A percentile compares a stretch with the other conserved stretches of the same genome.
phyloP scores from a whole-genome alignment of 371 early-diverging fungal species.

The Mucor saturninus region DNA sequence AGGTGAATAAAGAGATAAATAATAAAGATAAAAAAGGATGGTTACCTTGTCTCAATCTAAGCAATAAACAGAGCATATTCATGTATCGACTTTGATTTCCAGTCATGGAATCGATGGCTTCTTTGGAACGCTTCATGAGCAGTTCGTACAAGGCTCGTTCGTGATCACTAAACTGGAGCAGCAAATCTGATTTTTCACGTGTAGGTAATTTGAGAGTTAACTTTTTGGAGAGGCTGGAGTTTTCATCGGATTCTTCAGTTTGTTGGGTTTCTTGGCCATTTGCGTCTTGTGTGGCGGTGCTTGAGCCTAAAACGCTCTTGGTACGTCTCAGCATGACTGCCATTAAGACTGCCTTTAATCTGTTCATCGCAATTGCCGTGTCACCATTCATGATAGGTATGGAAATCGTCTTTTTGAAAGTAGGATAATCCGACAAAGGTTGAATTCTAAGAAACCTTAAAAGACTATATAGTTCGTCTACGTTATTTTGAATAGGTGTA shows the following conservation, averaged over 20 bases:
- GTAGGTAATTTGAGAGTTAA: constrained; percentile 66
- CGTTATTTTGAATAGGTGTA: constrained; percentile 81
- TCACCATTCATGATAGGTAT: constrained; percentile 50
- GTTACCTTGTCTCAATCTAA: constrained; percentile 60
- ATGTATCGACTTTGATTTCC: constrained; percentile 59
- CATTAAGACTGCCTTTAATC: constrained; percentile 66
- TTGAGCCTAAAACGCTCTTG: constrained; percentile 47
- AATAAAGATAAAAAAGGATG: too few relatives aligned
- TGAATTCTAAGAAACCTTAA: constrained; percentile 78
- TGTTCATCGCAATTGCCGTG: constrained; percentile 44
- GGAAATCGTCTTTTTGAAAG: constrained; percentile 64
- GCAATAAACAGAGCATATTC: constrained; percentile 59
- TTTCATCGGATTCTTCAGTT: background rate
- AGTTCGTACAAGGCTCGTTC: constrained; percentile 69
- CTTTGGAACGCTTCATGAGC: constrained; percentile 54
- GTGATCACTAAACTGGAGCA: constrained; percentile 53
- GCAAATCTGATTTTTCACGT: constrained; percentile 58
- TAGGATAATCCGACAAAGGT: constrained; percentile 59
- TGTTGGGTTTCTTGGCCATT: background rate
- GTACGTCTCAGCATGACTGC: constrained; percentile 80
- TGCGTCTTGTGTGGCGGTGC: background rate
- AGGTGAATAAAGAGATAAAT: constrained; percentile 3
- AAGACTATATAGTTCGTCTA: constrained; percentile 86
- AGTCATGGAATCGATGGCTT: constrained; percentile 44
- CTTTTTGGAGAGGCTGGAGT: constrained; percentile 39